Evolutionary conservation across 2,329 filamentous ascomycete species (phyloP), one percentile per base, ranked within the genome.

Genomic region (Fusarium fujikuroi): DNA sequence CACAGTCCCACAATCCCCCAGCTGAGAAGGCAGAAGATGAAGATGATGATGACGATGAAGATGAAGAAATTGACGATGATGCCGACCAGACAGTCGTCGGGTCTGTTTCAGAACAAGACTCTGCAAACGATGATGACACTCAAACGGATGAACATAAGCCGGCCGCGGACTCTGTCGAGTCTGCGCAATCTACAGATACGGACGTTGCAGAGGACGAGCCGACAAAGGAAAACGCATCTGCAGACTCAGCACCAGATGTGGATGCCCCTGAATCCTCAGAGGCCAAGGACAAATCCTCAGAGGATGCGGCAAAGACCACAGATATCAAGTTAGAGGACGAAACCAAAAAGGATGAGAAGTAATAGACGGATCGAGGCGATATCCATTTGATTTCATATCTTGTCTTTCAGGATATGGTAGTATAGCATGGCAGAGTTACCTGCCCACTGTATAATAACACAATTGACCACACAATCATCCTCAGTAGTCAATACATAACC

Each of bases 51-150:
- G 46, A 66, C 6, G 39, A 56, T 9, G 64, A 34, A 23, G 47
- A 57, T 4, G 73, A 73, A 54, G 50, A 40, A 54, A 40, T 54
- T 30, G 62, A 44, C 14, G 50, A 69, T 15, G 78, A 78, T 16
- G 72, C 75, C 7, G 76, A 80, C 14, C 72, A 75, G 56, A 77
- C 77, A n/a, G 66, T 80, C 19, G 49, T 79, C 19, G 76, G 73
- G 21, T 58, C 71, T 5, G 59, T 60, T 21, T 62, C 67, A 44
- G 74, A 81, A n/a, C 74, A 77, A 25, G 63, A 66, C 18, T 23
- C 70, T 25, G 49, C 34, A 47, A 63, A 66, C 25, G 61, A 58
- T 23, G 53, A 73, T 10, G 66, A 67, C 9, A 53, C 46, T 8
- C 53, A 30, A 49, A 43, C 14, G 16, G 66, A 53, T 25, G 57